These are phyloP conservation scores for Plasmodium coatneyi DNA, from an alignment of 169 alveolate genomes.

Conservation along the genomic window DNA sequence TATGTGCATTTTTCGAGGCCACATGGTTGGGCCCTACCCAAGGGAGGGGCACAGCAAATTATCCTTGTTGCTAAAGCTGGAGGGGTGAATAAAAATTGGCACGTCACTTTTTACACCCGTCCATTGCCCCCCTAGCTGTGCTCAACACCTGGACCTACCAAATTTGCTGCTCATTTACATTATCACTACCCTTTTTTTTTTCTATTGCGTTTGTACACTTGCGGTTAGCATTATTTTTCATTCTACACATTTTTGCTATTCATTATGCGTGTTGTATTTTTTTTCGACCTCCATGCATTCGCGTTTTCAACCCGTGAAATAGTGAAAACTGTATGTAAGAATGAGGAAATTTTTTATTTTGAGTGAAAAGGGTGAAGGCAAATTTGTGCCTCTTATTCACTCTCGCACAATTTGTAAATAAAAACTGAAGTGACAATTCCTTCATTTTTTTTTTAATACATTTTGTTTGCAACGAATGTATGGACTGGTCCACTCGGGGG, in stretches of 20 bases:
- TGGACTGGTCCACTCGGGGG: background rate
- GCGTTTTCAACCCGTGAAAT: background rate
- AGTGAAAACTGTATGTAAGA: background rate
- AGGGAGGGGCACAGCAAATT: background rate
- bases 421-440: background rate
- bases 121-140: background rate
- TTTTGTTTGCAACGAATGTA: background rate
- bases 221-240: background rate
- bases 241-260: background rate
- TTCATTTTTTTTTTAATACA: background rate
- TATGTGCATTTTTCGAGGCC: background rate
- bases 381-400: background rate
- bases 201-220: background rate
- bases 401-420: background rate
- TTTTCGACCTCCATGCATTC: background rate
- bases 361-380: background rate
- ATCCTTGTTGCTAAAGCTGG: background rate
- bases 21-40: background rate
- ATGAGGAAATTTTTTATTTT: background rate
- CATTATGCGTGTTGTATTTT: background rate
- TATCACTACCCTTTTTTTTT: background rate
- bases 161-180: background rate
- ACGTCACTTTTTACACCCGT: background rate
- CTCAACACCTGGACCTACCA: background rate
- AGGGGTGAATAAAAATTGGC: background rate